phyloP scores from a whole-genome alignment of 163 green algal species.

The Smithsoniella earleae region DNA sequence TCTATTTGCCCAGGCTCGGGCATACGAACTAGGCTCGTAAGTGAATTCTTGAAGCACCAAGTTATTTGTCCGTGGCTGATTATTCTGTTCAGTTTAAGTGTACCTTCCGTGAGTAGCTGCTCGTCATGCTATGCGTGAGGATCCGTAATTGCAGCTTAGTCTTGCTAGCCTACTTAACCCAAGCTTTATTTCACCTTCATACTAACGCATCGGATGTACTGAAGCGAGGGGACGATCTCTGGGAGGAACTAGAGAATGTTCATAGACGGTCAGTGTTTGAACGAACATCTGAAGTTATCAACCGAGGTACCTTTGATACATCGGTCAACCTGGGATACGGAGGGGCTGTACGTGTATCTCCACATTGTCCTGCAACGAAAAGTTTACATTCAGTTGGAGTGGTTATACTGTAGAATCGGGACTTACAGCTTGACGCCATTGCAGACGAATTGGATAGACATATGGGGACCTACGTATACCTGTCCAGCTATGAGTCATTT shows the following conservation, averaged over 20 bases:
- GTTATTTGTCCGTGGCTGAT: no score
- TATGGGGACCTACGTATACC: background rate
- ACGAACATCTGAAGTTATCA: background rate
- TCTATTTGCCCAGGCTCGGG: no score
- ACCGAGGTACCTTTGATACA: background rate
- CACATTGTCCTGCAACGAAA: background rate
- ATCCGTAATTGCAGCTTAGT: background rate
- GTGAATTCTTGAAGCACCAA: no score
- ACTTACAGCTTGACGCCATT: background rate
- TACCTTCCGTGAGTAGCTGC: background rate
- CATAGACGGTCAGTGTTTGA: background rate
- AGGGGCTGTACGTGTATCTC: background rate
- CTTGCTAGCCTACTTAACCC: no score
- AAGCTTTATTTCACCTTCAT: background rate
- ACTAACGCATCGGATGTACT: no score
- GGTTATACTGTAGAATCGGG: background rate
- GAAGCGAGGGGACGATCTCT: background rate
- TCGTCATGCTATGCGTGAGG: background rate
- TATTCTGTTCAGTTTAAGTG: no score
- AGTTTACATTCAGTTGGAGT: background rate
- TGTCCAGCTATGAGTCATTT: conserved; percentile 6
- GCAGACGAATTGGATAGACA: conserved; percentile 7
- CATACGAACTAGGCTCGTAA: no score
- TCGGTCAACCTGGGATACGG: background rate
- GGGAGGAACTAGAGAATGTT: background rate